phyloP scores from a whole-genome alignment of 148 eudicot genomes.

The Rhododendron williamsianum region DNA sequence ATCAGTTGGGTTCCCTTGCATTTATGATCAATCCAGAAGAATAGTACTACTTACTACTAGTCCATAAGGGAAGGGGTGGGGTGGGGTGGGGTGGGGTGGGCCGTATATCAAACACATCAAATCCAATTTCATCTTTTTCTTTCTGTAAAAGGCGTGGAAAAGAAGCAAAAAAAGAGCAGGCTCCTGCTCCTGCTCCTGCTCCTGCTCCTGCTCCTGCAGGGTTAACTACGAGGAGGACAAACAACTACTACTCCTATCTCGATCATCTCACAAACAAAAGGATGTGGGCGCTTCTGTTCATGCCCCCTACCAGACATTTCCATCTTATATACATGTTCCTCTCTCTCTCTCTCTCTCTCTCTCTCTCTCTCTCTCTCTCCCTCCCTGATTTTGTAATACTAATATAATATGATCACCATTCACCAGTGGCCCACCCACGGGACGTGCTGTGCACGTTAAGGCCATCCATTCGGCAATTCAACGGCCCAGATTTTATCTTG shows the following conservation, averaged over 20 bases:
- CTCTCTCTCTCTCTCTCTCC: too few relatives aligned
- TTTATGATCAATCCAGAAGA: neutral
- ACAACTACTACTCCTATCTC: neutral
- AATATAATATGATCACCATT: too few relatives aligned
- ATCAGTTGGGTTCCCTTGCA: neutral
- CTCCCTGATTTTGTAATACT: too few relatives aligned
- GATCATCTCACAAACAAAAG: neutral
- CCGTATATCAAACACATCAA: neutral
- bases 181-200: neutral
- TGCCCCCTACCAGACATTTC: neutral
- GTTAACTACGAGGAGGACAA: neutral
- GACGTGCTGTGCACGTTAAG: too few relatives aligned
- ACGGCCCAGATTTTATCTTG: too few relatives aligned
- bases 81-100: neutral
- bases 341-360: too few relatives aligned
- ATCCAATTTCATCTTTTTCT: neutral
- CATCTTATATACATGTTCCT: too few relatives aligned
- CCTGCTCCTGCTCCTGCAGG: neutral
- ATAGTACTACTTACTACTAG: too few relatives aligned
- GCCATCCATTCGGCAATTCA: accelerated
- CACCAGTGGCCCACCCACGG: too few relatives aligned
- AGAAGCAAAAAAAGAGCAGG: neutral
- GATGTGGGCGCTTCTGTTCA: neutral
- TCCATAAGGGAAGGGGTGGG: too few relatives aligned
- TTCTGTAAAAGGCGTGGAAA: neutral